Percentiles rank a stretch among this genome's conserved stretches.
Evolutionary conservation across 2,329 filamentous ascomycete species (phyloP).

Genomic region (Herpotrichia juniperi): DNA sequence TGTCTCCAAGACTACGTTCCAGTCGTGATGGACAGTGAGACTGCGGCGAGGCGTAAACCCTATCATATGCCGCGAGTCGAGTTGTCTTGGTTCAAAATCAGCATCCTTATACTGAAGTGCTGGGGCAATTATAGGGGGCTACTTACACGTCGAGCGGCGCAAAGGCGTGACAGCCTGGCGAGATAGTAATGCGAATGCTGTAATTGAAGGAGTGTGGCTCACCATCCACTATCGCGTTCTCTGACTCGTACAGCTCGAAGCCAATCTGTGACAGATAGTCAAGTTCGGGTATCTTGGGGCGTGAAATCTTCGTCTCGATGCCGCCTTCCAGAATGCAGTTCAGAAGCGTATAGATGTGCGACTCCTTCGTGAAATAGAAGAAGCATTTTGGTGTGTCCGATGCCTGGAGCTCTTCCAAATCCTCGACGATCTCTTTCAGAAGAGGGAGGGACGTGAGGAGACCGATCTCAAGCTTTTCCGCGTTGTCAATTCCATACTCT

Average conservation of each 20-base stretch:
- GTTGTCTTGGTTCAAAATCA: constrained; percentile 57
- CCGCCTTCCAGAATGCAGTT: constrained; percentile 98
- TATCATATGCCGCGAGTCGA: constrained; percentile 96
- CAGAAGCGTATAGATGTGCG: constrained; percentile 95
- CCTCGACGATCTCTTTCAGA: constrained; percentile 94
- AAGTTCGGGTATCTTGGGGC: constrained; percentile 92
- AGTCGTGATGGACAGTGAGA: constrained; percentile 88
- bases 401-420: constrained; percentile 96
- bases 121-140: background rate
- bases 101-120: background rate
- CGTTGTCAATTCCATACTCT: constrained; percentile 94
- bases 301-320: constrained; percentile 94
- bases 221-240: constrained; percentile 66
- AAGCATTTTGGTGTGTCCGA: constrained; percentile 93
- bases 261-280: constrained; percentile 98
- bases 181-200: constrained; percentile 94
- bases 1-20: constrained; percentile 97
- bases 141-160: constrained; percentile 84
- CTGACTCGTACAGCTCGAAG: constrained; percentile 96
- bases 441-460: constrained; percentile 91
- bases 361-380: constrained; percentile 99
- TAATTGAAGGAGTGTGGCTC: constrained; percentile 84
- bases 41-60: constrained; percentile 90
- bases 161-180: constrained; percentile 93
- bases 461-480: constrained; percentile 98